phyloP scores from a whole-genome alignment of 805 yeast genomes.

The Yarrowia porcina region DNA sequence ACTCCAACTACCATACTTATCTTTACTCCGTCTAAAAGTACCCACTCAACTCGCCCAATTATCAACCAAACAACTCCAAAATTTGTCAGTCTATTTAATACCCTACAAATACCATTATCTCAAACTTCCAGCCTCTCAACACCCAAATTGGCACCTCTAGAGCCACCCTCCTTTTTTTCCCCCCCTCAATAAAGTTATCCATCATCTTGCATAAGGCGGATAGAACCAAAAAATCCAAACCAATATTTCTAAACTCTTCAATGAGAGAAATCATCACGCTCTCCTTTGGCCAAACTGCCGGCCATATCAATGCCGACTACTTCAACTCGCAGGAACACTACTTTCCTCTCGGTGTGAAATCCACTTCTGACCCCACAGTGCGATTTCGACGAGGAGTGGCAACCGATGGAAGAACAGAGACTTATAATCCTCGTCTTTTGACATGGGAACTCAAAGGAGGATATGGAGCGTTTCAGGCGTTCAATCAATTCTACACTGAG shows the following conservation, averaged over 20 bases:
- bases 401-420: conserved; percentile 44
- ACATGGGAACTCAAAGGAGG: conserved; percentile 82
- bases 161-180: too few relatives aligned
- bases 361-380: conserved; percentile 46
- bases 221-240: too few relatives aligned
- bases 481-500: conserved; percentile 30
- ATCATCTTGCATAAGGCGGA: not conserved
- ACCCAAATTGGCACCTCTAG: too few relatives aligned
- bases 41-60: too few relatives aligned
- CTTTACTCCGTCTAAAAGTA: too few relatives aligned
- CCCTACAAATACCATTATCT: too few relatives aligned
- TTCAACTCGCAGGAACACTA: conserved; percentile 75
- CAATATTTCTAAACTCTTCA: too few relatives aligned
- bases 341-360: conserved; percentile 47
- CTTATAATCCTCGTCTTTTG: conserved; percentile 77
- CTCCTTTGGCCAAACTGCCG: conserved; percentile 68
- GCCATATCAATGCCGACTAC: conserved; percentile 74
- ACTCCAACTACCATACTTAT: too few relatives aligned
- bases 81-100: too few relatives aligned
- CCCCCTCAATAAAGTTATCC: not conserved
- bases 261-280: conserved; percentile 77
- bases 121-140: too few relatives aligned
- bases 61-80: too few relatives aligned
- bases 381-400: conserved; percentile 47
- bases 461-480: conserved; percentile 54